Percentiles rank a stretch among this genome's conserved stretches.
phyloP scores from a whole-genome alignment of 352 stramenopile genomes.

The Elongisporangium anandrum region DNA sequence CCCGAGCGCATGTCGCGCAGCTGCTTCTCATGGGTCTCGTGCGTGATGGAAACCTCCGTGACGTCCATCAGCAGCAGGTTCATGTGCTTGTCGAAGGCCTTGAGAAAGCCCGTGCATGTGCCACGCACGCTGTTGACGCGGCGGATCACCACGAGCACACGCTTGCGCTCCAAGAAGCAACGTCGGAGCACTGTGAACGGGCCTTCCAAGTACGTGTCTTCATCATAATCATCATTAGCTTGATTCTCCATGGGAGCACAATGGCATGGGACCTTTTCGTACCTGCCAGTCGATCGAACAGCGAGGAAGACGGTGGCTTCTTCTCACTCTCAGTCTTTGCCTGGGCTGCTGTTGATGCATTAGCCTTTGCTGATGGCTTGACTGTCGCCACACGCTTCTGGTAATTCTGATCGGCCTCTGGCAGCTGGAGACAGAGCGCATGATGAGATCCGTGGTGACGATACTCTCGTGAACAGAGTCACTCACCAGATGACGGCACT shows the following conservation, averaged over 20 bases:
- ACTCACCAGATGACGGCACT: conserved; percentile 72
- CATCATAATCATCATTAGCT: conserved; percentile 11
- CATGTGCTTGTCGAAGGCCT: conserved; percentile 95
- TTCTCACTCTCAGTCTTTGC: conserved; percentile 5
- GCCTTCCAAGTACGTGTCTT: conserved; percentile 76
- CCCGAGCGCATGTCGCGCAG: conserved; percentile 27
- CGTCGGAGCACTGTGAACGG: conserved; percentile 83
- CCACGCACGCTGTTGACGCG: conserved; percentile 90
- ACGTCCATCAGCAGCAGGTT: conserved; percentile 93
- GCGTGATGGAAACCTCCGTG: conserved; percentile 62
- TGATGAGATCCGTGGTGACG: too few species aligned
- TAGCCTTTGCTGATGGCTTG: conserved; percentile 10
- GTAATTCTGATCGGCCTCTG: conserved; percentile 45
- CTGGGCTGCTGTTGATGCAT: conserved; percentile 10
- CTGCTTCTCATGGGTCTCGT: conserved; percentile 24
- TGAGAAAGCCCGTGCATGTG: conserved; percentile 87
- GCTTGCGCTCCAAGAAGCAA: conserved; percentile 72
- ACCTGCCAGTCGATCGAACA: conserved; percentile 63
- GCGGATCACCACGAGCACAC: conserved; percentile 84
- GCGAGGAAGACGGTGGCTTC: conserved; percentile 17
- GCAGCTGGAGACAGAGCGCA: conserved; percentile 39
- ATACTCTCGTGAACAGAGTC: neutral
- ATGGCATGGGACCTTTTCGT: conserved; percentile 2
- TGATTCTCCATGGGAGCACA: neutral
- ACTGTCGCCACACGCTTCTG: conserved; percentile 28